These are phyloP conservation scores for Fusarium sp. DNA, from an alignment of 2,329 filamentous ascomycete genomes.

Conservation along the genomic window DNA sequence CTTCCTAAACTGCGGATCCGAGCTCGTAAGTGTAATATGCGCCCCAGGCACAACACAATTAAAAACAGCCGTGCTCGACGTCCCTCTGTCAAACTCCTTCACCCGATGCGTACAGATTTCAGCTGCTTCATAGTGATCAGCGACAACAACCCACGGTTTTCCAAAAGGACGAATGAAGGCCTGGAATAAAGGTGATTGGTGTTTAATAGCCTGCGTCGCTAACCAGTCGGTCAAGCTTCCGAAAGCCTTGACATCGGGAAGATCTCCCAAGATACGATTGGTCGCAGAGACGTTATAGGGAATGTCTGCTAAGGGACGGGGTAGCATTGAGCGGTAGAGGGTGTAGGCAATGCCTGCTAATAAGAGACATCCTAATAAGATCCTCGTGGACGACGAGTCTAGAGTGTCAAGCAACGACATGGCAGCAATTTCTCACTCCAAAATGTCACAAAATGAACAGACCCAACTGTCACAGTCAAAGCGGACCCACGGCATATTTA, in stretches of 20 bases:
- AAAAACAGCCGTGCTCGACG: conserved; percentile 12
- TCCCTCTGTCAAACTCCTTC: conserved; percentile 33
- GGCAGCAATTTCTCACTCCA: not conserved
- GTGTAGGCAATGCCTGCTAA: conserved; percentile 14
- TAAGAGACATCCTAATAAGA: conserved; percentile 1
- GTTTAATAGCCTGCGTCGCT: conserved; percentile 9
- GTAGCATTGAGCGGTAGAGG: conserved; percentile 20
- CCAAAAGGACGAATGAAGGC: conserved; percentile 22
- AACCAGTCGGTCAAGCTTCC: conserved; percentile 33
- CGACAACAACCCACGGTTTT: conserved; percentile 29
- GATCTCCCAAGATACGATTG: conserved; percentile 23
- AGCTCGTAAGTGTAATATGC: conserved; percentile 25
- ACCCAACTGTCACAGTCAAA: not conserved
- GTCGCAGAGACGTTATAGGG: conserved; percentile 26
- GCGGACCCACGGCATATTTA: not conserved
- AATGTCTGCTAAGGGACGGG: conserved; percentile 19
- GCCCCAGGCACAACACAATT: conserved; percentile 14
- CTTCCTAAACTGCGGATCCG: conserved; percentile 29
- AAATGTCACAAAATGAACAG: not conserved
- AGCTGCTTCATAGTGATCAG: conserved; percentile 31
- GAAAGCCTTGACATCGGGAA: conserved; percentile 17
- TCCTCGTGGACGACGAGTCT: not conserved
- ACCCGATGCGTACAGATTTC: conserved; percentile 25
- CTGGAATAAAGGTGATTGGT: conserved; percentile 27
- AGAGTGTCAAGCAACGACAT: not conserved